A percentile compares a stretch with the other conserved stretches of the same genome.
Conservation (phyloP, 345 rosid species). For the Lepidium aucheri region DNA sequence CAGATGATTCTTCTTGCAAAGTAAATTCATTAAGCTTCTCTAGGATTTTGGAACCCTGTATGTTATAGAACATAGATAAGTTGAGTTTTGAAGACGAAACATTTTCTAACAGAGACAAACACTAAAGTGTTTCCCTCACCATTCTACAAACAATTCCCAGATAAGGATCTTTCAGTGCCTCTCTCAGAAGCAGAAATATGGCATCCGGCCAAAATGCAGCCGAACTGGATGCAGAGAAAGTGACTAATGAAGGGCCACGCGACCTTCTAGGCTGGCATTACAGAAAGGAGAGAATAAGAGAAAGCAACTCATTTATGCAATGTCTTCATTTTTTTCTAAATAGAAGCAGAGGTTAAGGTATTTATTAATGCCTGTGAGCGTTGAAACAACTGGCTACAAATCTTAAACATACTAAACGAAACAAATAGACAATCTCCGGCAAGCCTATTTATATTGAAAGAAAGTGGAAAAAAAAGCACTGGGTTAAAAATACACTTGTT, state of each 20-base stretch:
- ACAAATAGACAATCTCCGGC: neutral
- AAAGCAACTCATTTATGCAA: neutral
- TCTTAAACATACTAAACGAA: neutral
- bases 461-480: neutral
- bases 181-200: constrained; percentile 53
- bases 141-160: constrained; percentile 52
- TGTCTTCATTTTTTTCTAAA: neutral
- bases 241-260: constrained; percentile 38
- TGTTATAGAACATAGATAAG: neutral
- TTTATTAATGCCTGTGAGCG: neutral
- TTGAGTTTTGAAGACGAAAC: constrained; percentile 4
- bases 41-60: constrained; percentile 59
- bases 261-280: constrained; percentile 59
- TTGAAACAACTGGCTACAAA: neutral
- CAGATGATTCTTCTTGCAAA: constrained; percentile 29
- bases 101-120: neutral
- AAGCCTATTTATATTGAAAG: neutral
- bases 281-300: constrained; percentile 5
- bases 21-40: constrained; percentile 49
- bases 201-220: constrained; percentile 57
- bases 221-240: constrained; percentile 39
- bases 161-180: constrained; percentile 58
- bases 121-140: constrained; percentile 33
- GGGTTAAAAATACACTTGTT: neutral
- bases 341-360: neutral